phyloP scores from a whole-genome alignment of 2,329 filamentous ascomycete genomes.

The Fusarium clavum region DNA sequence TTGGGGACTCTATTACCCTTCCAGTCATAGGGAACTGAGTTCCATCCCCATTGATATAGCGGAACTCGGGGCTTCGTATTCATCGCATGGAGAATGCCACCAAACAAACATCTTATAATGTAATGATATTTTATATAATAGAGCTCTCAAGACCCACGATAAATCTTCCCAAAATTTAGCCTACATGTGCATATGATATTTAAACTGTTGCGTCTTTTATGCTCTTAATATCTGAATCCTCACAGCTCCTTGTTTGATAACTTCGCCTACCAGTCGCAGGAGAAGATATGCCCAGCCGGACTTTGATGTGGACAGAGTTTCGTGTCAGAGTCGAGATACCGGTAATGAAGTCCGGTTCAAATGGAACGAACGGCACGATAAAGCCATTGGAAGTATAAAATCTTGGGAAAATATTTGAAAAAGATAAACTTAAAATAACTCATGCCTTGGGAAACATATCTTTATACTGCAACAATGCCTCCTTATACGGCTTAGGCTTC shows the following conservation, averaged over 20 bases:
- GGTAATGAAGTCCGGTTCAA: background rate
- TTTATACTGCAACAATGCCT: slow-evolving; percentile 40
- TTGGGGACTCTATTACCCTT: background rate
- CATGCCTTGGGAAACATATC: slow-evolving; percentile 31
- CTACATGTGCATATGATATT: no score
- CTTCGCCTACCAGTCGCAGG: background rate
- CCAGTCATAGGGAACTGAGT: background rate
- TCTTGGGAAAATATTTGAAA: background rate
- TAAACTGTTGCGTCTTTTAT: no score
- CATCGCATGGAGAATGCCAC: background rate
- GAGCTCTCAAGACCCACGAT: background rate
- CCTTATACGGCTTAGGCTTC: slow-evolving; percentile 34
- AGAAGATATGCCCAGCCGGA: background rate
- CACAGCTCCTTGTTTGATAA: background rate
- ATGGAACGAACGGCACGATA: background rate
- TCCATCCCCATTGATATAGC: background rate
- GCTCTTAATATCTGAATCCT: background rate
- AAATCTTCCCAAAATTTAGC: background rate
- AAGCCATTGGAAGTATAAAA: background rate
- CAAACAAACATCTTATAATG: background rate
- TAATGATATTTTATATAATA: background rate
- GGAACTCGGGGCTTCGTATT: background rate
- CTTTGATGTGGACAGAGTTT: background rate
- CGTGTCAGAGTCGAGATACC: background rate
- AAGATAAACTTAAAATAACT: background rate